A percentile compares a stretch with the other conserved stretches of the same genome.
phyloP scores from a whole-genome alignment of 2,329 filamentous ascomycete genomes.

The Cercospora sojina region DNA sequence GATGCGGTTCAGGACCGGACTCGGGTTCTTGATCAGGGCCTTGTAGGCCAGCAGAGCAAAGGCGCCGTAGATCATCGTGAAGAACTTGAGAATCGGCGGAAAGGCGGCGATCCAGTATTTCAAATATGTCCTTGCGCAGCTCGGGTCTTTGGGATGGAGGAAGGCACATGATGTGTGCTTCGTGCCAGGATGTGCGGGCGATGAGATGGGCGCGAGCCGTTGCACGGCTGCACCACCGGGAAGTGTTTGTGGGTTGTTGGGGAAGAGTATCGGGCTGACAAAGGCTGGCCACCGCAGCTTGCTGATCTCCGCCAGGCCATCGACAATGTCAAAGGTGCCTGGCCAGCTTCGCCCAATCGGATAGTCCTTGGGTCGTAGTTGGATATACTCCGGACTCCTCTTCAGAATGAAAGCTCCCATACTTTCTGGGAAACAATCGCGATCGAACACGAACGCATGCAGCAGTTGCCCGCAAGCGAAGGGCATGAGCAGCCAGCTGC shows the following conservation, averaged over 20 bases:
- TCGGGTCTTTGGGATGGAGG: conserved; percentile 83
- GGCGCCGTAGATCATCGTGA: conserved; percentile 70
- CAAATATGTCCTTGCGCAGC: conserved; percentile 81
- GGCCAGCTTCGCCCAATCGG: conserved; percentile 76
- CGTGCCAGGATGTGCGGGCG: conserved; percentile 82
- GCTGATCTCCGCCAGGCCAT: conserved; percentile 78
- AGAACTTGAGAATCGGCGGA: conserved; percentile 73
- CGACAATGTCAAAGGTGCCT: conserved; percentile 69
- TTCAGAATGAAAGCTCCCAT: conserved; percentile 66
- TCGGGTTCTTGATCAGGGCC: conserved; percentile 66
- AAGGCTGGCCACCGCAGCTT: conserved; percentile 83
- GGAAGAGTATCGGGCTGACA: conserved; percentile 83
- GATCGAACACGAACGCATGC: conserved; percentile 53
- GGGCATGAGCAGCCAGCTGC: conserved; percentile 54
- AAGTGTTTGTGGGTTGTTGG: conserved; percentile 57
- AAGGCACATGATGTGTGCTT: conserved; percentile 82
- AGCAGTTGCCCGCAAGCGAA: conserved; percentile 51
- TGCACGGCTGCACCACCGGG: conserved; percentile 58
- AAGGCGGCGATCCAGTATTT: conserved; percentile 85
- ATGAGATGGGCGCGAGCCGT: conserved; percentile 72
- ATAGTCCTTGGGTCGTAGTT: conserved; percentile 66
- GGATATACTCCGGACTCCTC: conserved; percentile 76
- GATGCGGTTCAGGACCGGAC: conserved; percentile 65
- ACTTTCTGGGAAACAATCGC: conserved; percentile 54
- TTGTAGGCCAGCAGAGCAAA: conserved; percentile 69